phyloP scores from a whole-genome alignment of 768 basidiomycete genomes.

The Pleurotus sapidus region DNA sequence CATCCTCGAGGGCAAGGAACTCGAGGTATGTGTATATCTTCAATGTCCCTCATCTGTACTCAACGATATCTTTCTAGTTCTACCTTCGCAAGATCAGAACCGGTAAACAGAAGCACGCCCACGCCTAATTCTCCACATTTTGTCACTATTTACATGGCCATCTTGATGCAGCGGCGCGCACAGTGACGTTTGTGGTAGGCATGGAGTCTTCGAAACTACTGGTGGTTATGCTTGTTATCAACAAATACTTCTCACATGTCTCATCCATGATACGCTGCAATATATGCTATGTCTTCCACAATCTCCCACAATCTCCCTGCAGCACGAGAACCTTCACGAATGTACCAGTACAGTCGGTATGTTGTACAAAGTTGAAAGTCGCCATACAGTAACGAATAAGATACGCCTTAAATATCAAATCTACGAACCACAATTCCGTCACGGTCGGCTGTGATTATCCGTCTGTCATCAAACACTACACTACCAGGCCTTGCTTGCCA shows the following conservation, averaged over 20 bases:
- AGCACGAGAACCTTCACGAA: background rate
- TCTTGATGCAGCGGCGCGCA: slow-evolving; percentile 29
- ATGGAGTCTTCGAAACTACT: slow-evolving; percentile 2
- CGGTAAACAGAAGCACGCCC: slow-evolving; percentile 93
- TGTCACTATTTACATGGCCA: slow-evolving; percentile 22
- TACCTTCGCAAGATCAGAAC: slow-evolving; percentile 92
- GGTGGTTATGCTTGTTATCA: slow-evolving; percentile 6
- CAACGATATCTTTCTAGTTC: slow-evolving; percentile 54
- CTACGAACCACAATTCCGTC: slow-evolving; percentile 44
- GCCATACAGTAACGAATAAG: background rate
- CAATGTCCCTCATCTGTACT: slow-evolving; percentile 8
- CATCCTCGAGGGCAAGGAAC: slow-evolving; percentile 96
- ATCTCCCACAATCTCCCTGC: background rate
- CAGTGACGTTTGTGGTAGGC: slow-evolving; percentile 8
- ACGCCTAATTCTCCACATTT: slow-evolving; percentile 28
- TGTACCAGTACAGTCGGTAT: background rate
- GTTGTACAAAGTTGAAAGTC: background rate
- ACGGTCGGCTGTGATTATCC: slow-evolving; percentile 53
- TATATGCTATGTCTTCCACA: slow-evolving; percentile 6
- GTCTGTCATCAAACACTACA: slow-evolving; percentile 71
- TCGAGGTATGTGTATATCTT: slow-evolving; percentile 63
- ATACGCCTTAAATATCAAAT: slow-evolving; percentile 48
- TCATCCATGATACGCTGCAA: slow-evolving; percentile 7
- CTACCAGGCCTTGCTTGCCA: slow-evolving; percentile 27
- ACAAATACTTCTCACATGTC: slow-evolving; percentile 2